These are phyloP conservation scores for Hypseocharis bilobata DNA, from an alignment of 441 rosid species.

Conservation along the genomic window DNA sequence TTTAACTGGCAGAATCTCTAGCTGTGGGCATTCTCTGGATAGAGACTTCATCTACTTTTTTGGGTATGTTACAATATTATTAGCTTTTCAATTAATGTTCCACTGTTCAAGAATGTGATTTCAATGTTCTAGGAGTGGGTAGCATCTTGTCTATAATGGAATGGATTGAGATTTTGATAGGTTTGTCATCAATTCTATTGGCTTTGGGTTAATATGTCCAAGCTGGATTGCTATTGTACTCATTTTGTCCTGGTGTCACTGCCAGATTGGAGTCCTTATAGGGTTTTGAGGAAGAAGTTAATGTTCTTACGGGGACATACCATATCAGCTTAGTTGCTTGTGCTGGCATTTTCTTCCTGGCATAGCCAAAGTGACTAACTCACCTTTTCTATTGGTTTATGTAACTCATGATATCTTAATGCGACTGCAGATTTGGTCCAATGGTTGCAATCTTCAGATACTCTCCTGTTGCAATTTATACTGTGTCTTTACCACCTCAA, in stretches of 20 bases:
- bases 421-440: slow-evolving; percentile 59
- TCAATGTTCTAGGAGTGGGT: no score
- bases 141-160: no score
- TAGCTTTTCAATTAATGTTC: no score
- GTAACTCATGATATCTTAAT: slow-evolving; percentile 11
- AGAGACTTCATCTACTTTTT: slow-evolving; percentile 77
- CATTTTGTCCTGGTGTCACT: neutral
- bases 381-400: no score
- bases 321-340: neutral
- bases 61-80: slow-evolving; percentile 47
- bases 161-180: neutral
- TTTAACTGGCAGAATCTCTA: slow-evolving; percentile 36
- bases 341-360: neutral
- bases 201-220: no score
- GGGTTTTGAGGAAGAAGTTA: neutral
- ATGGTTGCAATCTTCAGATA: slow-evolving; percentile 81
- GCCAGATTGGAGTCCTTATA: neutral
- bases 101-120: neutral
- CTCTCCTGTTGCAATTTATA: slow-evolving; percentile 61
- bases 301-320: neutral
- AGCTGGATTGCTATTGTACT: neutral
- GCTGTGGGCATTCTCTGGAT: slow-evolving; percentile 74
- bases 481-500: slow-evolving; percentile 67
- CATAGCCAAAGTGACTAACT: no score
- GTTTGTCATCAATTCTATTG: neutral